These are phyloP conservation scores for Salvia rosmarinus DNA, from an alignment of 257 asterid genomes.

Conservation along the genomic window DNA sequence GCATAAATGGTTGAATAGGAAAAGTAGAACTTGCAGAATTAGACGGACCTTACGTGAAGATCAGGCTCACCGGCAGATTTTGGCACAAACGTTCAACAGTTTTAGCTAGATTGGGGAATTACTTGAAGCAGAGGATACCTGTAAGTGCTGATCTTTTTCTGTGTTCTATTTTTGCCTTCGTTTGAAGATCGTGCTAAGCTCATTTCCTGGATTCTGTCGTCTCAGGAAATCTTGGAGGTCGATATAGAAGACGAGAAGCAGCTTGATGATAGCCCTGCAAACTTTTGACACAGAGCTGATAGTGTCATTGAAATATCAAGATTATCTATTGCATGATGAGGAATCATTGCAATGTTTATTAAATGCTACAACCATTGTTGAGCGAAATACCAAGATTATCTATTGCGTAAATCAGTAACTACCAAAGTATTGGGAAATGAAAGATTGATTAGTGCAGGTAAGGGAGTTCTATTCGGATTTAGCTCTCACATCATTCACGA, in stretches of 20 bases:
- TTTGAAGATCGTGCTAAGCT: background rate
- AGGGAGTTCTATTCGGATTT: background rate
- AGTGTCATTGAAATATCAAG: background rate
- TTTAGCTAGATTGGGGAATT: conserved; percentile 83
- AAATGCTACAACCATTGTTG: background rate
- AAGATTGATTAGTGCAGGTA: background rate
- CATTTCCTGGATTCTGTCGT: background rate
- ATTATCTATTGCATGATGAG: too few species aligned
- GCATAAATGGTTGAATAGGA: conserved; percentile 46
- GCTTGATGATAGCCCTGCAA: conserved; percentile 94
- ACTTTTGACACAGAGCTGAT: conserved; percentile 43
- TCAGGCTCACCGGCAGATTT: conserved; percentile 75
- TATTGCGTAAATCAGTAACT: background rate
- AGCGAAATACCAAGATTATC: background rate
- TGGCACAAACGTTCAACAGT: conserved; percentile 83
- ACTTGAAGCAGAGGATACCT: conserved; percentile 93
- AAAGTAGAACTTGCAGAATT: conserved; percentile 84
- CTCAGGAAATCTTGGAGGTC: conserved; percentile 91
- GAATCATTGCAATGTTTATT: background rate
- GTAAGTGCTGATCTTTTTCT: conserved; percentile 42
- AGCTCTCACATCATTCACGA: conserved; percentile 41
- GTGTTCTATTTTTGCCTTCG: too few species aligned
- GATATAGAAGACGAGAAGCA: conserved; percentile 93
- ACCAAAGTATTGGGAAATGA: background rate
- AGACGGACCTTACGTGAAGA: conserved; percentile 92